These are phyloP conservation scores for Penicillium sumatraense DNA, from an alignment of 2,329 filamentous ascomycete genomes.

Conservation along the genomic window DNA sequence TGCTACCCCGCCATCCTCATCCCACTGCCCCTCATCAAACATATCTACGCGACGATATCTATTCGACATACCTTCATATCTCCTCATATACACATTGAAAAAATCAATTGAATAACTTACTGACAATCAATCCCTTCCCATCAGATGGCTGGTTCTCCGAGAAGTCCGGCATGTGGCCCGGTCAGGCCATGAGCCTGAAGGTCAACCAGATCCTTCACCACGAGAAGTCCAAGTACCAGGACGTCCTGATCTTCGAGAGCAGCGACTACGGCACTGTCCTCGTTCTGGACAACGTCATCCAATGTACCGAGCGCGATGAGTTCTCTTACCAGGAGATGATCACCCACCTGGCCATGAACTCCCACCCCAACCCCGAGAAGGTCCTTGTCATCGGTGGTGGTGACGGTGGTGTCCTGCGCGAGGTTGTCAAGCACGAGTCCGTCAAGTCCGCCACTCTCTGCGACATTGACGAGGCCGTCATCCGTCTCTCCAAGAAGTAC, in stretches of 20 bases:
- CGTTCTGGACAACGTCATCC: slow-evolving; percentile 98
- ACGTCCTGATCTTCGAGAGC: slow-evolving; percentile 98
- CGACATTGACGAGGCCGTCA: slow-evolving; percentile 99
- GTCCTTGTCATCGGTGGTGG: slow-evolving; percentile 98
- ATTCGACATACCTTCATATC: no score
- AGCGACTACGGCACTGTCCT: slow-evolving; percentile 95
- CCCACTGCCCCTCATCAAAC: slow-evolving; percentile 8
- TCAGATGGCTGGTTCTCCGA: slow-evolving; percentile 99
- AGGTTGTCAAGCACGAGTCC: slow-evolving; percentile 98
- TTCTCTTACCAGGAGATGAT: slow-evolving; percentile 99
- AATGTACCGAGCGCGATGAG: slow-evolving; percentile 97
- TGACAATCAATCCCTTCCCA: slow-evolving; percentile 9
- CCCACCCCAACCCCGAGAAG: slow-evolving; percentile 97
- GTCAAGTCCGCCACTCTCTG: slow-evolving; percentile 96
- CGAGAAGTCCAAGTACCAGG: slow-evolving; percentile 99
- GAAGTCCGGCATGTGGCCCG: slow-evolving; percentile 98
- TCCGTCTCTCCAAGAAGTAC: slow-evolving; percentile 97
- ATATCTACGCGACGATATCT: no score
- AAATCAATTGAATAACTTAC: background rate
- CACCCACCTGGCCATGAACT: slow-evolving; percentile 96
- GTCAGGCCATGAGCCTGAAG: slow-evolving; percentile 97
- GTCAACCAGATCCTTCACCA: slow-evolving; percentile 98
- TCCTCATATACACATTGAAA: background rate
- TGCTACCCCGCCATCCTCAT: slow-evolving; percentile 23
- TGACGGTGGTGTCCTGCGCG: slow-evolving; percentile 94